Conservation (phyloP, 305 asterid species). For the Solanum hybrid region DNA sequence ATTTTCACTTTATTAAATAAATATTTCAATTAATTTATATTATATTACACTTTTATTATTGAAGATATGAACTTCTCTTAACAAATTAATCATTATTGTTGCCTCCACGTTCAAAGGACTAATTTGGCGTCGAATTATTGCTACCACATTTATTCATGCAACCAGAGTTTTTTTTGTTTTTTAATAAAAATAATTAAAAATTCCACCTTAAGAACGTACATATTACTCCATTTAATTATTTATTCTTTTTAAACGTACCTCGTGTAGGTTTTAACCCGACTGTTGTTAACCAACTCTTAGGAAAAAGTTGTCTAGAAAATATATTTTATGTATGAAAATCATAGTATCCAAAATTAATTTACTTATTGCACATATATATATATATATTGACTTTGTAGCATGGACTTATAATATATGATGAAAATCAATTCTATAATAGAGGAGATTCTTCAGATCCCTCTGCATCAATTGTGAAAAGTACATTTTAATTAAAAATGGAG, state of each 20-base stretch:
- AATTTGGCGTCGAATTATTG: neutral
- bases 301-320: neutral
- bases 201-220: neutral
- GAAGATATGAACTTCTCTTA: neutral
- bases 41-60: neutral
- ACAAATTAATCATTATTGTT: neutral
- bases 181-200: neutral
- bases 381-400: neutral
- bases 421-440: neutral
- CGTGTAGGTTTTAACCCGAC: neutral
- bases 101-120: neutral
- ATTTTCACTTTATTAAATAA: neutral
- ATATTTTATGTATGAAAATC: neutral
- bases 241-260: neutral
- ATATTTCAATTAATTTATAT: neutral
- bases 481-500: neutral
- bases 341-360: neutral
- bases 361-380: neutral
- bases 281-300: neutral
- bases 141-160: neutral
- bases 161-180: too few relatives aligned
- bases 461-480: neutral
- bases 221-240: neutral
- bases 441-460: neutral
- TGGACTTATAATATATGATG: too few relatives aligned